These are phyloP conservation scores for Nitzschia sp. DNA, from an alignment of 108 stramenopile species.

Conservation along the genomic window DNA sequence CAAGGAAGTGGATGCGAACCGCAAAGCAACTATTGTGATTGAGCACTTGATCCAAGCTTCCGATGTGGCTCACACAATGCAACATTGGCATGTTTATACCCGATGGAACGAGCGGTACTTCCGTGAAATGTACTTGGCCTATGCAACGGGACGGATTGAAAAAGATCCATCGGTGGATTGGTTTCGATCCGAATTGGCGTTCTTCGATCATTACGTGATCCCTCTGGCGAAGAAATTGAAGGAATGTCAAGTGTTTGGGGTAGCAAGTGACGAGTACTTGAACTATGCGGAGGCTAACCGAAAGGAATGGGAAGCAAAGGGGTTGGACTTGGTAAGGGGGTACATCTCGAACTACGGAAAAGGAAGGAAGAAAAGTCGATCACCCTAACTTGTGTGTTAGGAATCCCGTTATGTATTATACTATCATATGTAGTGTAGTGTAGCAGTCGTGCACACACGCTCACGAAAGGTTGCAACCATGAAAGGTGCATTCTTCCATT, in stretches of 20 bases:
- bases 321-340: conserved; percentile 4
- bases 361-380: background rate
- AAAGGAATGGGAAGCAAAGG: conserved; percentile 10
- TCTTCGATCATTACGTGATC: conserved; percentile 21
- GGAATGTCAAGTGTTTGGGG: conserved; percentile 20
- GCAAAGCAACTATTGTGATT: conserved; percentile 29
- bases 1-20: background rate
- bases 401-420: no score
- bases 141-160: conserved; percentile 5
- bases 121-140: conserved; percentile 33
- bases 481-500: no score
- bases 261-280: conserved; percentile 18
- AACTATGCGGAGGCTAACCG: conserved; percentile 18
- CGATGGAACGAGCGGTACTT: conserved; percentile 50
- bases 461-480: no score
- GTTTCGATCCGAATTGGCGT: conserved; percentile 15
- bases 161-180: conserved; percentile 11
- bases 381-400: no score
- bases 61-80: conserved; percentile 49
- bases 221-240: conserved; percentile 25
- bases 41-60: conserved; percentile 47
- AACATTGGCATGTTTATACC: conserved; percentile 43
- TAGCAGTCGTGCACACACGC: no score
- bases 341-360: background rate
- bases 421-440: no score